Base-by-base conservation (phyloP, 2,329 filamentous ascomycete species). In the Penicillium decumbens region DNA sequence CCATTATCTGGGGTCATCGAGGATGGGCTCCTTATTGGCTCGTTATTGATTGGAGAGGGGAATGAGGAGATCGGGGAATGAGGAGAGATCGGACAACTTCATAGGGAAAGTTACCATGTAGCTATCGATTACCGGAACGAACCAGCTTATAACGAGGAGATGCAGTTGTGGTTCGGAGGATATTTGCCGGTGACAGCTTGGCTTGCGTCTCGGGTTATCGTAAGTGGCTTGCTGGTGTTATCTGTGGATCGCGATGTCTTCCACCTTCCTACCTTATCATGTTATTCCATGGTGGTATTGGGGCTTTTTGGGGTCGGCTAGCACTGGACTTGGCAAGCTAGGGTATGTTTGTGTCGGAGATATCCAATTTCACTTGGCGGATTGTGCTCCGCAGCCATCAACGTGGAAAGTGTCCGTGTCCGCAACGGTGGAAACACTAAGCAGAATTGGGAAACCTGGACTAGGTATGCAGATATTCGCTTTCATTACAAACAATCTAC, bases 1-100 rank as follows among this genome's bases (percentile, higher is more conserved):
- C 44, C 32, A 37, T 53, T n/a, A 60, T 57, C 58, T 54, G 58
- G 53, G 53, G 57, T 57, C 7, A 6, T 27, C 5, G 1, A 43
- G 30, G 10, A 18, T 9, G 20, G 20, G 20, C 4, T 23, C 3
- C 20, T 23, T 23, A 23, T 13, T 23, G 37, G 13, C 18, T 7
- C 18, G 18, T 12, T 12, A 57, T 57, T 55, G 52, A 52, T 15
- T 23, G 10, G 4, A 49, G 48, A 43, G 54, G 54, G 49, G 29
- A 40, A 27, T 47, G 52, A 57, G 52, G 49, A 47, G 54, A 57
- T 57, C 54, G 54, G 54, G 15, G 52, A 50, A 45, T 3, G 7
- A 18, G 15, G 15, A 18, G 15, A 18, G 15, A 18, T 18, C 15
- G 15, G 15, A 20, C 20, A 23, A n/a, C 23, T 40, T 27, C 23